A percentile compares a stretch with the other conserved stretches of the same genome.
Evolutionary conservation across 1,284 basidiomycete genomes (phyloP).

Genomic region (Puccinia novopanici): DNA sequence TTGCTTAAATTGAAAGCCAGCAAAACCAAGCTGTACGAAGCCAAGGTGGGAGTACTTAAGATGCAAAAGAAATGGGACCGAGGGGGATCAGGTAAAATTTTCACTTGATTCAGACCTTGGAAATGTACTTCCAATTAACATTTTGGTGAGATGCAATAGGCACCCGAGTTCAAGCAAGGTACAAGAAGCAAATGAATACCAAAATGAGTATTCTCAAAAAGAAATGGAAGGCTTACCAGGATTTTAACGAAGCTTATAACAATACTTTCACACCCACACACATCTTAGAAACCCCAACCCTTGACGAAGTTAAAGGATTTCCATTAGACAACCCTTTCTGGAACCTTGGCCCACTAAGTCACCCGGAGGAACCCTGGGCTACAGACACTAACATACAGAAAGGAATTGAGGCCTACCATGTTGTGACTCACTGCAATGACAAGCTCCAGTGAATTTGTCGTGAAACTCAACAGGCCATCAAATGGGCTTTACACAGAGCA

Average conservation of each 20-base stretch:
- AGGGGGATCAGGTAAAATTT: not conserved
- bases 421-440: not conserved
- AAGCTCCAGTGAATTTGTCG: not conserved
- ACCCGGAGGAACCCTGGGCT: constrained; percentile 17
- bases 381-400: not conserved
- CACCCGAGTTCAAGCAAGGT: constrained; percentile 8
- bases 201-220: constrained; percentile 2
- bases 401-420: not conserved
- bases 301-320: not conserved
- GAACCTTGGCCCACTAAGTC: not conserved
- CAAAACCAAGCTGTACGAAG: constrained; percentile 20
- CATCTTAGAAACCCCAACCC: not conserved
- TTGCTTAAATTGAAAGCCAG: constrained; percentile 4
- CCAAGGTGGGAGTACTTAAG: constrained; percentile 7
- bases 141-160: constrained; percentile 10
- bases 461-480: not conserved
- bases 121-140: not conserved
- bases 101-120: not conserved
- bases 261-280: not conserved
- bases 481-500: not conserved
- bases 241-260: not conserved
- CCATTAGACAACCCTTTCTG: not conserved
- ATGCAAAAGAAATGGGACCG: constrained; percentile 23
- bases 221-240: not conserved
- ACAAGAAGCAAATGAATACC: constrained; percentile 19